Percentiles rank a stretch among this genome's conserved stretches.
These are phyloP conservation scores for Artemisia annua DNA, from an alignment of 129 eudicot genomes.

Conservation along the genomic window DNA sequence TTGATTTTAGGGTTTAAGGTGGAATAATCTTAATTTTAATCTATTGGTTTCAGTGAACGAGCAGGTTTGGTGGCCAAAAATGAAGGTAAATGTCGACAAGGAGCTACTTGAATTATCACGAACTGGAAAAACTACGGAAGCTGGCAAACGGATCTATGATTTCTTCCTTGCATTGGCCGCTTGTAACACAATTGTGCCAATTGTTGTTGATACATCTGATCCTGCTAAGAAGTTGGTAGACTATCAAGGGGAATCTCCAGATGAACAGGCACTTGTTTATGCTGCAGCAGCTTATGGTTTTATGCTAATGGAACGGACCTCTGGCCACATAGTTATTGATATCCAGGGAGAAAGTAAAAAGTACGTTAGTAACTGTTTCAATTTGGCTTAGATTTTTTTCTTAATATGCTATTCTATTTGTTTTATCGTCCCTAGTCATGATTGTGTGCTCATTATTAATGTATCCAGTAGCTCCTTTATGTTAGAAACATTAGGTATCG, in stretches of 20 bases:
- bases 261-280: conserved; percentile 95
- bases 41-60: conserved; percentile 58
- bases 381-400: not conserved
- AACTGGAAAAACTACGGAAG: conserved; percentile 41
- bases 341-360: conserved; percentile 89
- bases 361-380: conserved; percentile 41
- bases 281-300: conserved; percentile 99
- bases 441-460: not conserved
- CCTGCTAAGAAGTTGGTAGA: conserved; percentile 65
- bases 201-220: conserved; percentile 60
- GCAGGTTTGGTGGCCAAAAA: conserved; percentile 74
- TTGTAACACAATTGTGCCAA: conserved; percentile 96
- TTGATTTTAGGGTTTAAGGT: conserved; percentile 7
- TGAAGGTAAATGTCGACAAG: conserved; percentile 71
- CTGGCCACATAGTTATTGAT: conserved; percentile 95
- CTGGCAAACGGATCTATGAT: conserved; percentile 52
- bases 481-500: not conserved
- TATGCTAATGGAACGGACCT: conserved; percentile 88
- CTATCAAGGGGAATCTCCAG: conserved; percentile 99
- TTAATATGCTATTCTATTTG: conserved; percentile 16
- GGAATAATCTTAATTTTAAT: conserved; percentile 14
- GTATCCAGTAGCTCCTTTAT: conserved; percentile 8
- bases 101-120: conserved; percentile 51
- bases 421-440: conserved; percentile 11
- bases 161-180: conserved; percentile 95